Evolutionary conservation across 768 basidiomycete genomes (phyloP).

Genomic region (Exidia glandulosa): DNA sequence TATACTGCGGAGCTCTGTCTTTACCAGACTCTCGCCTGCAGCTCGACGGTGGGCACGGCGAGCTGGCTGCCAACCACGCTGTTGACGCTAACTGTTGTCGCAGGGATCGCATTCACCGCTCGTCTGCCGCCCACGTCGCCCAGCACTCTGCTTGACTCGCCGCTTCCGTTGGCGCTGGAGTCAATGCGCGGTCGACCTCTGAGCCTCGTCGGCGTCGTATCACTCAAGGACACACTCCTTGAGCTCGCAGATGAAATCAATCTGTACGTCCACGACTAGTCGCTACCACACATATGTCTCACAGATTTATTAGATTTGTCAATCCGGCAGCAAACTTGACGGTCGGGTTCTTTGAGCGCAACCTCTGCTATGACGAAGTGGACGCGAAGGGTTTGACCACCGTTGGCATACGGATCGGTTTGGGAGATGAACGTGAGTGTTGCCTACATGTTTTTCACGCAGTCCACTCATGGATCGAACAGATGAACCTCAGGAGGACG

Average conservation of each 20-base stretch:
- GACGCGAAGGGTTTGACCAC: not conserved
- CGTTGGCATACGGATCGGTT: slow-evolving; percentile 1
- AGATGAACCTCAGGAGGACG: not conserved
- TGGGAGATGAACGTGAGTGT: not conserved
- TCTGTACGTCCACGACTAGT: too few species aligned
- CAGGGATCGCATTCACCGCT: slow-evolving; percentile 2
- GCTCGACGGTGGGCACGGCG: not conserved
- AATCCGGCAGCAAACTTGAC: slow-evolving; percentile 2
- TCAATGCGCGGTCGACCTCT: slow-evolving; percentile 4
- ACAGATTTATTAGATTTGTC: not conserved
- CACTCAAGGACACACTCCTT: not conserved
- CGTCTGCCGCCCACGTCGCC: not conserved
- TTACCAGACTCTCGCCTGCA: slow-evolving; percentile 3
- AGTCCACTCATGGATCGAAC: not conserved
- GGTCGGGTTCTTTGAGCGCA: slow-evolving; percentile 1
- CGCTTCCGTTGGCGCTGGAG: slow-evolving; percentile 2
- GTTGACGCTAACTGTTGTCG: not conserved
- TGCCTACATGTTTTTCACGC: not conserved
- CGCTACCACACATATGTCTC: too few species aligned
- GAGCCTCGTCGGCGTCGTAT: not conserved
- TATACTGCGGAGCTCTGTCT: slow-evolving; percentile 2
- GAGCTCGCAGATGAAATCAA: slow-evolving; percentile 1
- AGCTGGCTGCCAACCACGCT: not conserved
- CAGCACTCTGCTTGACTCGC: slow-evolving; percentile 1
- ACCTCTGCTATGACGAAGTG: not conserved